Evolutionary conservation across 306 rosid species (phyloP), one percentile per base, ranked within the genome.

Genomic region (Glycine tomentella): DNA sequence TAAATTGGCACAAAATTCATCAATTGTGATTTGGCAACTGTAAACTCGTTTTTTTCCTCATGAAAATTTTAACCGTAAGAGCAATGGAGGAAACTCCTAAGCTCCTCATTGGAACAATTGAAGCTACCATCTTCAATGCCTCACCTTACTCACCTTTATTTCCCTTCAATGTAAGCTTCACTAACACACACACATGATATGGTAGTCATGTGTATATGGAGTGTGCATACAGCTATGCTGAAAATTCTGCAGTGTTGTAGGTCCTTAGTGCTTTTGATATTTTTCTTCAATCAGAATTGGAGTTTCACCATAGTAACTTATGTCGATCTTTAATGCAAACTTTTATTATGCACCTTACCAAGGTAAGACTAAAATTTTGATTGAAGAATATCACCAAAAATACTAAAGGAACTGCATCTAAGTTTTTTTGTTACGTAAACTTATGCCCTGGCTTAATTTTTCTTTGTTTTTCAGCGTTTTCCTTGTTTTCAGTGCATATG

Each of bases 61-160:
- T 74, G 65, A 72, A 65, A 16, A 48, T 69, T 84, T 80, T 50
- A 76, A 34, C 84, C 81, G 34, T 75, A 45, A 48, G 77, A 74
- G 66, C 73, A 40, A 87, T 88, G 92, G 92, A 90, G 82, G 86
- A 82, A 79, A 79, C 76, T 36, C 89, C 83, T 14, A 84, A 46
- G 80, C 84, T 89, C 80, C 90, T 93, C 20, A 97, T 93, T 84
- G 99, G 99, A 74, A 95, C 98, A 9, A 92, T 95, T n/a, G n/a
- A n/a, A n/a, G n/a, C n/a, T n/a, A n/a, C n/a, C n/a, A n/a, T n/a
- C n/a, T n/a, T n/a, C n/a, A n/a, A 88, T 91, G 98, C 98, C 68
- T 87, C 99, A 31, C 84, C 89, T 31, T 81, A 77, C 55, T 63
- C 86, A 3, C 76, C 97, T 3, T 51, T 87, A 56, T 88, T 90